A percentile compares a stretch with the other conserved stretches of the same genome.
Evolutionary conservation across 768 basidiomycete genomes (phyloP).

Genomic region (Lentinula guzmanii): DNA sequence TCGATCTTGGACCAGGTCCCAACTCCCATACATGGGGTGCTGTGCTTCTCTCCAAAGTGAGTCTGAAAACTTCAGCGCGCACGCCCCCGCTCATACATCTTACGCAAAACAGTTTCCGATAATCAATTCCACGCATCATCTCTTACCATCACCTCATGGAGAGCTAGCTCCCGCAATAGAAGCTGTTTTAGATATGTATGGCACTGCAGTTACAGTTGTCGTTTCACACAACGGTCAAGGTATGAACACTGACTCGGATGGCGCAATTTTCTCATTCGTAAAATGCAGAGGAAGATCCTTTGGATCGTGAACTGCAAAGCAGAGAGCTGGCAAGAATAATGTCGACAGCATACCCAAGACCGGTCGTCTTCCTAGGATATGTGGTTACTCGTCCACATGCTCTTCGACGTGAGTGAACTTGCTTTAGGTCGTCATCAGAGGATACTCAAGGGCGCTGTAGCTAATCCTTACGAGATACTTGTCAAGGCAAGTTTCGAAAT

Average conservation of each 20-base stretch:
- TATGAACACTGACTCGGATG: slow-evolving; percentile 17
- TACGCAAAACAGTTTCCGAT: slow-evolving; percentile 65
- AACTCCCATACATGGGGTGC: slow-evolving; percentile 90
- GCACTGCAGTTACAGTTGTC: slow-evolving; percentile 74
- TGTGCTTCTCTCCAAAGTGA: slow-evolving; percentile 70
- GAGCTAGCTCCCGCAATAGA: slow-evolving; percentile 90
- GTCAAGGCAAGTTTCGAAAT: slow-evolving; percentile 26
- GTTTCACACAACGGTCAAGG: slow-evolving; percentile 92
- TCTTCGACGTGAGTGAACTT: slow-evolving; percentile 43
- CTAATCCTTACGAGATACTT: slow-evolving; percentile 71
- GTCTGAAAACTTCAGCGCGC: neutral
- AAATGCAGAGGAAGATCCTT: slow-evolving; percentile 69
- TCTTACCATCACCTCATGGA: slow-evolving; percentile 80
- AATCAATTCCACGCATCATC: slow-evolving; percentile 77
- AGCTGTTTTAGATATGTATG: slow-evolving; percentile 75
- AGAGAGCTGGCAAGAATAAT: slow-evolving; percentile 77
- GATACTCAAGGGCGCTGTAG: slow-evolving; percentile 24
- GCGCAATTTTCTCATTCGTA: neutral
- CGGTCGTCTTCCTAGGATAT: slow-evolving; percentile 78
- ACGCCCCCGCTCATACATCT: neutral
- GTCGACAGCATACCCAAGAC: slow-evolving; percentile 59
- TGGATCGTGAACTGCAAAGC: slow-evolving; percentile 87
- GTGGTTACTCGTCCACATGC: slow-evolving; percentile 70
- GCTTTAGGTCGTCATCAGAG: neutral
- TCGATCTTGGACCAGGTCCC: slow-evolving; percentile 85